These are phyloP conservation scores for Macrocybe gigantea DNA, from an alignment of 768 basidiomycete species.

Conservation along the genomic window DNA sequence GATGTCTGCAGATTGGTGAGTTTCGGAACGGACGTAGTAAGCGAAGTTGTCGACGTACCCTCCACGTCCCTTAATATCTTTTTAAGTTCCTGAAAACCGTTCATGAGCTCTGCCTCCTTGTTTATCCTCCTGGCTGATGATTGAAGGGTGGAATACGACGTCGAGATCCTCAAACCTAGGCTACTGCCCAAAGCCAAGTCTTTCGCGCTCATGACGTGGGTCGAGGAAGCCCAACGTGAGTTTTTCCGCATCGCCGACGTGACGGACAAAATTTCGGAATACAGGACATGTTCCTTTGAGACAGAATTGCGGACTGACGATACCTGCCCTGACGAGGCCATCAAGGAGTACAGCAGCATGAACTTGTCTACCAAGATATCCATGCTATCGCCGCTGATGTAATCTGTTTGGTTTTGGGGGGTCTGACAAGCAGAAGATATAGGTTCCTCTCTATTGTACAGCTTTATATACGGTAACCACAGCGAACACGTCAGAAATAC, in stretches of 20 bases:
- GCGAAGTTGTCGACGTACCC: conserved; percentile 35
- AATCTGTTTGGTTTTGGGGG: conserved; percentile 6
- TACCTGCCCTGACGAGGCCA: conserved; percentile 15
- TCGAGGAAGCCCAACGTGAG: conserved; percentile 87
- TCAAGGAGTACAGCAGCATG: conserved; percentile 11
- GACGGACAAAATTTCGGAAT: conserved; percentile 87
- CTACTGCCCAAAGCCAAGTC: conserved; percentile 69
- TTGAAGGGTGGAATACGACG: conserved; percentile 33
- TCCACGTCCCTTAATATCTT: conserved; percentile 63
- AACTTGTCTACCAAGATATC: conserved; percentile 20
- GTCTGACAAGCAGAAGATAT: not conserved
- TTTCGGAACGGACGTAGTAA: not conserved
- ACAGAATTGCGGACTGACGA: conserved; percentile 27
- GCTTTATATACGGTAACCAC: not conserved
- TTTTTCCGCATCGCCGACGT: conserved; percentile 97
- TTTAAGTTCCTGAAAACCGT: conserved; percentile 83
- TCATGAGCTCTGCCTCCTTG: conserved; percentile 82
- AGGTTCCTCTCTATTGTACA: not conserved
- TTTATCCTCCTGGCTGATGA: conserved; percentile 38
- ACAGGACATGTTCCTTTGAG: conserved; percentile 72
- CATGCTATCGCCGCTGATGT: conserved; percentile 13
- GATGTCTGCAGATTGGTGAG: conserved; percentile 41
- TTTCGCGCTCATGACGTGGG: conserved; percentile 52
- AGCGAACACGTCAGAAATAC: conserved; percentile 1
- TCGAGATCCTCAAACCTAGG: conserved; percentile 65